Base-by-base conservation (phyloP, 148 eudicot species). In the Fagopyrum homotropicum region DNA sequence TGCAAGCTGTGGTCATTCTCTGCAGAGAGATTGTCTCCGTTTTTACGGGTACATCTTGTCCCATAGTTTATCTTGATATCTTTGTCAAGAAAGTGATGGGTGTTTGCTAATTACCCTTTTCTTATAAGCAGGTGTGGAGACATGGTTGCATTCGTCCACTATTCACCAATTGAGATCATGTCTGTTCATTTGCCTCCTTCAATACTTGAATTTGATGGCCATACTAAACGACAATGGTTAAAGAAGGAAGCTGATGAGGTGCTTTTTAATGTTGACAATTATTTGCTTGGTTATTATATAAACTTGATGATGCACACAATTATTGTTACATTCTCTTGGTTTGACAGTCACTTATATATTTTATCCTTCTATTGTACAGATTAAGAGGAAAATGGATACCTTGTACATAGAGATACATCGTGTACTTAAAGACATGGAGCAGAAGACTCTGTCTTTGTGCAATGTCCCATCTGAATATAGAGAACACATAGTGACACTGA, bases 21-120 rank as follows among this genome's bases (percentile, higher is more conserved):
- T 95, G 75, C 99, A 95, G 79, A 89, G 96, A 81, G 98, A 95
- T 79, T 95, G 99, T 75, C 98, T 95, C 49, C 93, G 99, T 61
- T 95, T 85, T 74, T 95, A 92, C 76, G 99, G 99, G 97, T 95
- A 83, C 9, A 66, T 45, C 73, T 10, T 73, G 16, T 56, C 9
- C 46, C 50, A 12, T 45, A 10, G 45, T 72, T 40, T 40, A 69
- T 72, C 78, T 54, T 45, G 45, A 29, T 48, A 49, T 56, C 45
- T 9, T n/a, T 52, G 45, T 68, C 45, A 68, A 48, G 8, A 22
- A 12, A 26, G 55, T 52, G 11, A 15, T 70, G 48, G 14, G 40
- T n/a, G 69, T 81, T 72, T 71, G 49, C 75, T 73, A 30, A 73
- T 54, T 48, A 16, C 51, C 60, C 59, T 76, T 35, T 35, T n/a